Conservation (phyloP, 257 asterid genomes). For the Solanum ossicruentum region DNA sequence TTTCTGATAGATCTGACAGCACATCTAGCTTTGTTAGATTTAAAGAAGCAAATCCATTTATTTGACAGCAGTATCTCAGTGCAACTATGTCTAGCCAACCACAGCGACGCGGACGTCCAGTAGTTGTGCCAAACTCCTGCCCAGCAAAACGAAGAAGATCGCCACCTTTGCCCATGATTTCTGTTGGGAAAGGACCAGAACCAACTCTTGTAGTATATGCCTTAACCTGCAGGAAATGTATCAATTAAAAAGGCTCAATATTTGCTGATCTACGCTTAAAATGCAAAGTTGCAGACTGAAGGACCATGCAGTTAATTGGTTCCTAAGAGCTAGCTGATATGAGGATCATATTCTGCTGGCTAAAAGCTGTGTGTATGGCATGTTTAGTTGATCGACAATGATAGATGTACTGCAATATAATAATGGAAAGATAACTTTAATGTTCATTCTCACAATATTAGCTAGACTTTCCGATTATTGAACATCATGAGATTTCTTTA, state of each 20-base stretch:
- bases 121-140: constrained; percentile 95
- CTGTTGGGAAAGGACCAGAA: constrained; percentile 97
- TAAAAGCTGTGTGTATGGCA: not conserved
- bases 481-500: not conserved
- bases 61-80: constrained; percentile 63
- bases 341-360: not conserved
- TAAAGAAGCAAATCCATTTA: constrained; percentile 86
- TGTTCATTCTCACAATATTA: not conserved
- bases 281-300: not conserved
- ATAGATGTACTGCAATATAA: not conserved
- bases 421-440: not conserved
- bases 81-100: constrained; percentile 99
- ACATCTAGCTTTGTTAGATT: constrained; percentile 97
- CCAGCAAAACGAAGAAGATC: constrained; percentile 83
- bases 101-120: constrained; percentile 98
- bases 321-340: not conserved
- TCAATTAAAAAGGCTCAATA: not conserved
- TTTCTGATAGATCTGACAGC: constrained; percentile 65
- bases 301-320: not conserved
- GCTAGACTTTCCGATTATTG: not conserved
- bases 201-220: constrained; percentile 97
- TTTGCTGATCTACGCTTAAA: not conserved
- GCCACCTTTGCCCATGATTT: constrained; percentile 68
- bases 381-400: not conserved
- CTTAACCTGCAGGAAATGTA: constrained; percentile 50